Base-by-base conservation (phyloP, 2,329 filamentous ascomycete species). In the Chrysoporthe austroafricana region DNA sequence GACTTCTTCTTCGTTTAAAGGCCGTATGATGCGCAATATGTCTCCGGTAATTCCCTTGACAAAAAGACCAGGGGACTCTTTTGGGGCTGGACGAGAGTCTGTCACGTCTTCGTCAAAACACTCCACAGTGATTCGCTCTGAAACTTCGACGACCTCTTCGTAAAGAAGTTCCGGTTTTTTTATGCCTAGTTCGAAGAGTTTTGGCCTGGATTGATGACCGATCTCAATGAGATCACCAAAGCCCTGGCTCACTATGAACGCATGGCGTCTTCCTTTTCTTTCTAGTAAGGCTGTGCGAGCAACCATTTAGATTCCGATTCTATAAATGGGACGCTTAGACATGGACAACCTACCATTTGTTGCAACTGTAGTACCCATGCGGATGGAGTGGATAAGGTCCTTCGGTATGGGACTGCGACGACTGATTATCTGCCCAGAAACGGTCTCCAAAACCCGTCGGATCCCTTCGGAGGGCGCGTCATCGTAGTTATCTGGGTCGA, bases 21-120 rank as follows among this genome's bases (percentile, higher is more conserved):
- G 78, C 72, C 84, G 80, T 56, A 91, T 74, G 70, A 91, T 87
- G 50, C 89, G 82, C 8, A 92, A 85, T 3, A 87, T 84, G 76
- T 92, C 90, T 2, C 88, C 88, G 2, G 87, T 90, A 21, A 91
- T 78, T 3, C 89, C 89, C 68, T 82, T 83, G 3, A 91, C 87
- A 26, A 91, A 73, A 44, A 62, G 50, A 43, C 46, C 62, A 14
- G 66, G 66, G 46, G 57, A 39, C 56, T 63, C 62, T 34, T 66
- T 66, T 7, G 59, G 64, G 32, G 64, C 46, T 1, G 64, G 64
- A 11, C 64, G 64, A 2, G 43, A 61, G 59, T 66, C 39, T 36
- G 39, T 57, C n/a, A 44, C 39, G 42, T 67, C 63, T 46, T 67
- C 64, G 50, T 63, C 62, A 46, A 63, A 70, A 14, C 59, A 67